Percentiles rank a stretch among this genome's conserved stretches.
Conservation (phyloP, 2,329 filamentous ascomycete species). For the Fusarium burgessii region DNA sequence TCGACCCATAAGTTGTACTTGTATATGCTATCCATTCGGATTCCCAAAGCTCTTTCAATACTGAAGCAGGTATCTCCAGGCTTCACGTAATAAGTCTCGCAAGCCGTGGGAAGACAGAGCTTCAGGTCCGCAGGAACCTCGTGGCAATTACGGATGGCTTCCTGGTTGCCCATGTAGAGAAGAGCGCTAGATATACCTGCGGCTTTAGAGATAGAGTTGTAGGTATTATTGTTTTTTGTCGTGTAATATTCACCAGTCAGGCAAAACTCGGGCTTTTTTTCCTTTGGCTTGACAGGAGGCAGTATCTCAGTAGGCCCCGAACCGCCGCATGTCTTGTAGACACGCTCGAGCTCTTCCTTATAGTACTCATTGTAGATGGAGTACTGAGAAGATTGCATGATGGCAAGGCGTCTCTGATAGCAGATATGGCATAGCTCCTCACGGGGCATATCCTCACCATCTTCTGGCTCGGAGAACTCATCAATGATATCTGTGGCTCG, state of each 20-base stretch:
- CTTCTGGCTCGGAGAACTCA: too few species aligned
- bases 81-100: not conserved
- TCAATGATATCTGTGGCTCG: too few species aligned
- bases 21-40: too few species aligned
- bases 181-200: constrained; percentile 22
- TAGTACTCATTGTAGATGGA: not conserved
- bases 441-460: too few species aligned
- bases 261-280: constrained; percentile 9
- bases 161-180: constrained; percentile 33
- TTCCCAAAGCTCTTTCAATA: too few species aligned
- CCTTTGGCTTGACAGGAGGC: not conserved
- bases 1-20: constrained; percentile 19
- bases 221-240: constrained; percentile 24
- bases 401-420: too few species aligned
- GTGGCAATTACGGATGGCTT: constrained; percentile 23
- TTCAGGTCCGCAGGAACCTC: constrained; percentile 9
- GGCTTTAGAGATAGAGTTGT: not conserved
- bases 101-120: constrained; percentile 10
- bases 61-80: not conserved
- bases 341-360: not conserved
- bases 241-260: constrained; percentile 11
- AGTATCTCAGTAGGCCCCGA: not conserved
- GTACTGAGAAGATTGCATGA: not conserved
- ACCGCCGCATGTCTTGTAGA: not conserved
- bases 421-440: too few species aligned